Evolutionary conservation across 2,329 filamentous ascomycete genomes (phyloP).

Genomic region (Exophiala oligosperma): DNA sequence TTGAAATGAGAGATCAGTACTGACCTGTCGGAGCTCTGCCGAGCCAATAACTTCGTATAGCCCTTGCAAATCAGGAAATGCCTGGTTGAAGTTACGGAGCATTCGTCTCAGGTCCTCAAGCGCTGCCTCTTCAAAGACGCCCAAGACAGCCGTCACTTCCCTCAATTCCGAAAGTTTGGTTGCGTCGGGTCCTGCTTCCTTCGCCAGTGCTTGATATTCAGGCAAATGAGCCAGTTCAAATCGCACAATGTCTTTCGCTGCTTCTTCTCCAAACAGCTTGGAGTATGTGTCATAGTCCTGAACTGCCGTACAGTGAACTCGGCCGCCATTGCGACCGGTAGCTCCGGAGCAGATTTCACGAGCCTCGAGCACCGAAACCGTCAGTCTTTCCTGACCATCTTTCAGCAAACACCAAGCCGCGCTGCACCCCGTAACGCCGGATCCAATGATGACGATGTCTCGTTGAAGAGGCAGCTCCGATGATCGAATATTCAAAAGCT

Average conservation of each 20-base stretch:
- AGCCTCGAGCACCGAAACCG: constrained; percentile 35
- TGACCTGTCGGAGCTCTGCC: constrained; percentile 10
- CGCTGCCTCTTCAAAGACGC: neutral
- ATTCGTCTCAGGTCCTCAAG: constrained; percentile 1
- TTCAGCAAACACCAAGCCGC: constrained; percentile 33
- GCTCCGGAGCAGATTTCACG: constrained; percentile 34
- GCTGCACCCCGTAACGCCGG: constrained; percentile 36
- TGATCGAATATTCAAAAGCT: constrained; percentile 20
- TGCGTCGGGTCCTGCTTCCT: neutral
- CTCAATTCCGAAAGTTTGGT: neutral
- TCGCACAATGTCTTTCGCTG: constrained; percentile 1
- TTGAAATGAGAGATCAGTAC: neutral
- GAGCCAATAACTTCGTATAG: neutral
- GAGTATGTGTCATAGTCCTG: constrained; percentile 5
- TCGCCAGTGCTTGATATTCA: neutral
- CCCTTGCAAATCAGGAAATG: constrained; percentile 2
- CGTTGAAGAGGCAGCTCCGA: constrained; percentile 23
- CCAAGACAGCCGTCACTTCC: neutral
- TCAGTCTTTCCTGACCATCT: constrained; percentile 7
- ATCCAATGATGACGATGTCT: constrained; percentile 36
- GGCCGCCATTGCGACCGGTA: constrained; percentile 27
- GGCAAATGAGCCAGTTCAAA: neutral
- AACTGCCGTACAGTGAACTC: constrained; percentile 24
- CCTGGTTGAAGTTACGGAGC: constrained; percentile 1
- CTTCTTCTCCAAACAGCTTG: constrained; percentile 5